Evolutionary conservation across 441 rosid genomes (phyloP), one percentile per base, ranked within the genome.

Genomic region (Capsella rubella): DNA sequence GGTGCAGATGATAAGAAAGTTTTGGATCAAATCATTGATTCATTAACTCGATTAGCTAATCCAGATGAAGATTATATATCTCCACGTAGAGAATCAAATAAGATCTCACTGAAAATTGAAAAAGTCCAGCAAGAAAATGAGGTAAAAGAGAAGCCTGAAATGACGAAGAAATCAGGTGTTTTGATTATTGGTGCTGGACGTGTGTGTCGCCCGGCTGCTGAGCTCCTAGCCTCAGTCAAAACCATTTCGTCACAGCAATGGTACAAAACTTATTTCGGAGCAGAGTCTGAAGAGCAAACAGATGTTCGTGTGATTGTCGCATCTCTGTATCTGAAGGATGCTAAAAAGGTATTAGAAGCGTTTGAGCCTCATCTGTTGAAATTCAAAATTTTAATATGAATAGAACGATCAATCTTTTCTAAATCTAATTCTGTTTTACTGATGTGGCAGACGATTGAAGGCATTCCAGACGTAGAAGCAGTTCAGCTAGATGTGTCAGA

Each of bases 171-270:
- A 78, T 67, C 73, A 69, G 56, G 87, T 6, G 90, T 90, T 81
- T 86, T 95, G 56, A 92, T 95, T 77, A 82, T 92, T 76, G 99
- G 99, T 27, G 99, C 97, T 56, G 99, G 99, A 43, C 90, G 91
- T 57, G 99, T 95, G 69, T 95, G 97, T 80, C 91, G 80, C 46
- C 97, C 99, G 0, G 99, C 97, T 78, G 93, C 84, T 60, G 89
- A 90, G 85, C 76, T 92, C 72, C 46, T 95, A 75, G 89, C 91
- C 66, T 92, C 93, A 52, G 66, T 80, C 57, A 92, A 85, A 76
- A 83, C 46, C 73, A 56, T 59, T 28, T 78, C 86, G 9, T 83
- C 92, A 45, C 43, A 10, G 49, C 81, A 82, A 66, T 80, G 87
- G 85, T 83, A 78, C 51, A 84, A 87, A 79, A 51, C 76, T 35